A percentile compares a stretch with the other conserved stretches of the same genome.
phyloP scores from a whole-genome alignment of 73 alveolate species.

The Tetrahymena malaccensis region DNA sequence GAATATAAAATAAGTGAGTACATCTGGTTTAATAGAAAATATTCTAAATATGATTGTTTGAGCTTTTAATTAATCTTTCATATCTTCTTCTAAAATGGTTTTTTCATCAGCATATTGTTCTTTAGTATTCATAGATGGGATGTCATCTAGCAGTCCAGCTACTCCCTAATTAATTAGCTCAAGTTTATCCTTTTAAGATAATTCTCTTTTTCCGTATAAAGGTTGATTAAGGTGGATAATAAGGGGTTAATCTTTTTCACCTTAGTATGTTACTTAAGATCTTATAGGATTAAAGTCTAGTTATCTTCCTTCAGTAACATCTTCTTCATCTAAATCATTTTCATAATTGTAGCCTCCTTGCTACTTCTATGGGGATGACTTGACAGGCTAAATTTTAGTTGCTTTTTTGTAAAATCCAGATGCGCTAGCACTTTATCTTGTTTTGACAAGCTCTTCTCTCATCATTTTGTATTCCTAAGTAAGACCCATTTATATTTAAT shows the following conservation, averaged over 20 bases:
- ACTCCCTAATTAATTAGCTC: neutral
- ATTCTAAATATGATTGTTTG: neutral
- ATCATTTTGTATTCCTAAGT: neutral
- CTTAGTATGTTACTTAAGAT: neutral
- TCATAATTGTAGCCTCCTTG: neutral
- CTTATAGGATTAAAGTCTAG: neutral
- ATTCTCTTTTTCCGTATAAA: neutral
- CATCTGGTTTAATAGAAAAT: neutral
- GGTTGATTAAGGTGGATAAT: neutral
- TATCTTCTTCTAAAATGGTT: neutral
- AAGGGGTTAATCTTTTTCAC: neutral
- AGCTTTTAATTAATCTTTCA: neutral
- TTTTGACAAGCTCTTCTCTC: neutral
- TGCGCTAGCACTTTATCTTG: neutral
- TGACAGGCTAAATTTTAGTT: neutral
- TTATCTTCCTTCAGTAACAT: neutral
- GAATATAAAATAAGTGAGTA: neutral
- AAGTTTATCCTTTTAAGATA: neutral
- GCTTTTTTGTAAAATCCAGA: neutral
- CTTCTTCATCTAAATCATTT: neutral
- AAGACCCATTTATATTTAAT: neutral
- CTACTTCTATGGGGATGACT: neutral
- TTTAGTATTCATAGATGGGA: neutral
- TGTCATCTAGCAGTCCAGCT: neutral
- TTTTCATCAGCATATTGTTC: neutral